Conservation (phyloP, 1,139 yeast species). For the Pichia sp. region DNA sequence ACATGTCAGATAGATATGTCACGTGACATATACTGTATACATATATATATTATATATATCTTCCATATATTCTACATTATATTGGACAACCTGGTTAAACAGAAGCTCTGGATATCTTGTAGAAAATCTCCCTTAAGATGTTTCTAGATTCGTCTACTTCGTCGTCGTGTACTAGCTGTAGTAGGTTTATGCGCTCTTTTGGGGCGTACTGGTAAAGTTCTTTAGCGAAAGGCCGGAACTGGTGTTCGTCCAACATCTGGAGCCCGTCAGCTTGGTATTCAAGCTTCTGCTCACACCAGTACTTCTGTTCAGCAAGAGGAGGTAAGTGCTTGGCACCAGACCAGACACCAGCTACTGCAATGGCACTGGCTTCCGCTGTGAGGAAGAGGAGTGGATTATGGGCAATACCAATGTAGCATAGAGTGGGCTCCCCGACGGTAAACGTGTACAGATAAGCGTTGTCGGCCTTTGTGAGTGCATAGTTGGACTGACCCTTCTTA, state of each 20-base stretch:
- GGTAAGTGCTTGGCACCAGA: slow-evolving; percentile 28
- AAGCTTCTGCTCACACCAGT: slow-evolving; percentile 21
- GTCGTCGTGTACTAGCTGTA: background rate
- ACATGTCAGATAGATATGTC: background rate
- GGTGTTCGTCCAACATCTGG: slow-evolving; percentile 30
- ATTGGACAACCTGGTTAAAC: too few species aligned
- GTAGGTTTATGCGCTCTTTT: background rate
- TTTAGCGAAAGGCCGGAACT: background rate
- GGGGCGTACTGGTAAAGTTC: background rate
- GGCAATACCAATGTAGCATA: slow-evolving; percentile 39
- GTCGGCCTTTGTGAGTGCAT: slow-evolving; percentile 22
- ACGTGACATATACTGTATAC: background rate
- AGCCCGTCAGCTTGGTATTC: slow-evolving; percentile 23
- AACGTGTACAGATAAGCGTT: slow-evolving; percentile 41
- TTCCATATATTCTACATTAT: too few species aligned
- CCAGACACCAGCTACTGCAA: slow-evolving; percentile 48
- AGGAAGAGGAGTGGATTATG: slow-evolving; percentile 40
- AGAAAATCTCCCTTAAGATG: slow-evolving; percentile 4
- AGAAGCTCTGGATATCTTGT: background rate
- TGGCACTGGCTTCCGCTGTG: slow-evolving; percentile 41
- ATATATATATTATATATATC: too few species aligned
- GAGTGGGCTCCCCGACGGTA: slow-evolving; percentile 40
- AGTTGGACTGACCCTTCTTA: slow-evolving; percentile 15
- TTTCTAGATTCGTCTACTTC: slow-evolving; percentile 3
- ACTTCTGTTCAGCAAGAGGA: slow-evolving; percentile 22